Percentiles rank a stretch among this genome's conserved stretches.
These are phyloP conservation scores for Spizellomyces sp. DNA, from an alignment of 192 early-diverging fungal genomes.

Conservation along the genomic window DNA sequence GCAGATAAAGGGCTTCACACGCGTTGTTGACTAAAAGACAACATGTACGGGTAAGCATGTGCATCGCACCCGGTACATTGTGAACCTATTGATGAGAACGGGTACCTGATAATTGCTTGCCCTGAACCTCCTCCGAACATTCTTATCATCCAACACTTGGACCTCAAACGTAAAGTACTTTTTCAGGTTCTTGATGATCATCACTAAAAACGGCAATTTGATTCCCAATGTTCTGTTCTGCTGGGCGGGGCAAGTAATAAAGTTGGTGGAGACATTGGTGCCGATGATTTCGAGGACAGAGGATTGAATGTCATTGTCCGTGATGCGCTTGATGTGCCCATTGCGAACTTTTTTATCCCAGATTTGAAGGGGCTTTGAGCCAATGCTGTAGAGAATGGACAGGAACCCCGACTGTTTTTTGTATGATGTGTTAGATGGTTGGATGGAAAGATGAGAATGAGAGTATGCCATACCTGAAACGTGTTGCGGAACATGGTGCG, in stretches of 20 bases:
- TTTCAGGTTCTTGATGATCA: conserved; percentile 86
- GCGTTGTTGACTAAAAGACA: conserved; percentile 64
- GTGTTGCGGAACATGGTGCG: conserved; percentile 77
- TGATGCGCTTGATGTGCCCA: conserved; percentile 75
- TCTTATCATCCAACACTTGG: conserved; percentile 83
- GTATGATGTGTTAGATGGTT: background rate
- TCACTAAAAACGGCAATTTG: conserved; percentile 85
- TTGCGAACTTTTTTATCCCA: conserved; percentile 72
- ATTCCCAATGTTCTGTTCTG: conserved; percentile 81
- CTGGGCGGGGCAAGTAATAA: conserved; percentile 81
- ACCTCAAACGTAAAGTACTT: conserved; percentile 94
- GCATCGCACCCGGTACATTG: background rate
- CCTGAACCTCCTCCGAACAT: conserved; percentile 77
- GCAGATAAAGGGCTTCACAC: conserved; percentile 84
- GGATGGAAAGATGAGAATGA: background rate
- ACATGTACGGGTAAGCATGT: background rate
- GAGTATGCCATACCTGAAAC: conserved; percentile 63
- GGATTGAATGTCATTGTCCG: conserved; percentile 81
- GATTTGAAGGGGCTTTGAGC: conserved; percentile 72
- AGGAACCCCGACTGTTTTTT: conserved; percentile 77
- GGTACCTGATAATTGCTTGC: conserved; percentile 88
- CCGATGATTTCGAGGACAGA: conserved; percentile 80
- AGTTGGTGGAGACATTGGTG: conserved; percentile 80
- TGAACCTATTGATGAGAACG: conserved; percentile 1
- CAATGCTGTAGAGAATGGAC: conserved; percentile 86